Percentiles rank a stretch among this genome's conserved stretches.
Evolutionary conservation across 257 asterid species (phyloP).

Genomic region (Gardenia jasminoides): DNA sequence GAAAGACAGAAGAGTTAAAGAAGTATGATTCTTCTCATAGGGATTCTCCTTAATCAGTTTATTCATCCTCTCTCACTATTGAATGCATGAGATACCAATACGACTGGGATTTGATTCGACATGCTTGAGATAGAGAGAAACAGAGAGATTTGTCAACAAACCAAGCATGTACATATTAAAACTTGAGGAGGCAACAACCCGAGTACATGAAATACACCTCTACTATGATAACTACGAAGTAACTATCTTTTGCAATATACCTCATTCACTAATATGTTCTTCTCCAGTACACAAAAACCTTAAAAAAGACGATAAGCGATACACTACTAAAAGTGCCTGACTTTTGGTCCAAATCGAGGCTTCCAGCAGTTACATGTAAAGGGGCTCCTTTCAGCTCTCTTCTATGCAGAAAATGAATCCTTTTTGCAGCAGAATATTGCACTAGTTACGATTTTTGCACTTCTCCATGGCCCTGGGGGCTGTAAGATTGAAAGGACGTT

Average conservation of each 20-base stretch:
- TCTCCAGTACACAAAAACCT: slow-evolving; percentile 19
- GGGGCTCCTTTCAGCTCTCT: slow-evolving; percentile 1
- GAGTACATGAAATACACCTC: slow-evolving; percentile 14
- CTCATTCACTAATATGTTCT: slow-evolving; percentile 16
- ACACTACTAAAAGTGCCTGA: slow-evolving; percentile 1
- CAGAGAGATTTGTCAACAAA: not conserved
- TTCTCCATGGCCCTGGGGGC: slow-evolving; percentile 36
- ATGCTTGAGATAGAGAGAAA: not conserved
- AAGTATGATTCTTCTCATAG: too few relatives aligned
- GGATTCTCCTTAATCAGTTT: too few relatives aligned
- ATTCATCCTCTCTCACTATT: too few relatives aligned
- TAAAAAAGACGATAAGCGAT: slow-evolving; percentile 9
- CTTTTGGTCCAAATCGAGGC: slow-evolving; percentile 21
- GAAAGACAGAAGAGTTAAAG: too few relatives aligned
- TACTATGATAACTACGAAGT: slow-evolving; percentile 4
- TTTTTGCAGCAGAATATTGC: slow-evolving; percentile 9
- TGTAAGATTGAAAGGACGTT: not conserved
- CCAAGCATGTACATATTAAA: slow-evolving; percentile 27
- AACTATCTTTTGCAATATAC: slow-evolving; percentile 10
- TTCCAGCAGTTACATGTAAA: slow-evolving; percentile 3
- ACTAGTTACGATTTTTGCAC: slow-evolving; percentile 28
- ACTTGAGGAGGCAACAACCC: slow-evolving; percentile 17
- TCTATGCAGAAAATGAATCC: slow-evolving; percentile 5
- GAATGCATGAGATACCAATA: too few relatives aligned
- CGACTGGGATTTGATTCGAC: too few relatives aligned